Evolutionary conservation across 2,329 filamentous ascomycete species (phyloP), one percentile per base, ranked within the genome.

Genomic region (Pseudonectria foliicola): DNA sequence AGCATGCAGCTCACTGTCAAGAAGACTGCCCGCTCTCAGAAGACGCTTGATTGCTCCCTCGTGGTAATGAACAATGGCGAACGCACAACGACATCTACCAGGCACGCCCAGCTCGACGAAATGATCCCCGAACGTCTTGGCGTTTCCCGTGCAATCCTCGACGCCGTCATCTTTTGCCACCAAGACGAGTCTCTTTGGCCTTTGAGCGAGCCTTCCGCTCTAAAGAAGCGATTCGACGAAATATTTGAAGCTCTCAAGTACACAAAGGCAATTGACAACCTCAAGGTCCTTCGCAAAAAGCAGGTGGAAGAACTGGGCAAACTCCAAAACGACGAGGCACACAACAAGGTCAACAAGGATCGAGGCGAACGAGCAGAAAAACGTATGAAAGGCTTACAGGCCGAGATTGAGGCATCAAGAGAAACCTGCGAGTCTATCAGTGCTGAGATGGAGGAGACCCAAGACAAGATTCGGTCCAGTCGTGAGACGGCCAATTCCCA

Each of bases 141-240:
- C 25, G 92, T 95, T 4, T 92, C 88, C 2, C 80, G 82, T 36
- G 89, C 92, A 10, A 81, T 98, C 36, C 73, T 98, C 16, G 89
- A 96, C 47, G 84, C 83, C 39, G 92, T 98, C 57, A 95, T 98
- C 48, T 98, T 98, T 63, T 98, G 92, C 58, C 92, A 98, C 55
- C 92, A 98, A 56, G 92, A 98, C 57, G 92, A 98, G 48, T 95
- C 90, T 16, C 64, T 96, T 18, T 98, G 92, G 92, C 92, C 92
- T 0, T 80, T 98, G 72, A 93, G 87, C 55, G 86, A 94, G 52
- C 87, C 92, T 0, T 68, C 76, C 0, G 77, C 77, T 1, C 68
- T 98, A 33, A 98, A 98, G 63, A 93, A 93, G 60, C 83, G 81
- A 34, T 98, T 98, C 41, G 92, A 98, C 55, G 87, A 95, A 56